Conservation (phyloP, 1,284 basidiomycete species). For the Sporisorium exsertum region DNA sequence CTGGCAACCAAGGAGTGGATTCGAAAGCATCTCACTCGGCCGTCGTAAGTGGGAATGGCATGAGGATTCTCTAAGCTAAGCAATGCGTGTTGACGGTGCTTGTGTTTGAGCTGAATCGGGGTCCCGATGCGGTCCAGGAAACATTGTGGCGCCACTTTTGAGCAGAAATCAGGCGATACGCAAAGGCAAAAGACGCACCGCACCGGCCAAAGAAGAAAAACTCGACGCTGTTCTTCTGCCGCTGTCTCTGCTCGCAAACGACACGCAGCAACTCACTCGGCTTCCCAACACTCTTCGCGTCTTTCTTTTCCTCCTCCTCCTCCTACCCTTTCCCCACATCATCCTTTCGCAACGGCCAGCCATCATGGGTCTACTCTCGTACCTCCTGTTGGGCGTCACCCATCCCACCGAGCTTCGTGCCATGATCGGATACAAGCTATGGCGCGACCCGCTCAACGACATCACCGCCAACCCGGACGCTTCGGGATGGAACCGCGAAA, state of each 20-base stretch:
- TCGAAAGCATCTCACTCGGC: slow-evolving; percentile 9
- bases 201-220: background rate
- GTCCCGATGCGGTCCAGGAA: background rate
- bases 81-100: background rate
- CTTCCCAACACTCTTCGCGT: background rate
- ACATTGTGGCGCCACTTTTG: slow-evolving; percentile 18
- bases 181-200: background rate
- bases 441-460: slow-evolving; percentile 71
- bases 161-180: background rate
- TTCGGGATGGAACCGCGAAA: slow-evolving; percentile 65
- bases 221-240: background rate
- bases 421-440: slow-evolving; percentile 70
- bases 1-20: slow-evolving; percentile 23
- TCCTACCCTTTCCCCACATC: background rate
- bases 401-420: slow-evolving; percentile 69
- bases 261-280: background rate
- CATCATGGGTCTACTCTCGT: slow-evolving; percentile 40
- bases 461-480: slow-evolving; percentile 68
- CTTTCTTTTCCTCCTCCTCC: background rate
- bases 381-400: slow-evolving; percentile 46
- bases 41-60: background rate
- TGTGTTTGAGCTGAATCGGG: background rate
- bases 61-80: background rate
- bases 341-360: background rate
- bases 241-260: background rate